Percentiles rank a stretch among this genome's conserved stretches.
Conservation (phyloP, 257 asterid species). For the Avicennia marina region DNA sequence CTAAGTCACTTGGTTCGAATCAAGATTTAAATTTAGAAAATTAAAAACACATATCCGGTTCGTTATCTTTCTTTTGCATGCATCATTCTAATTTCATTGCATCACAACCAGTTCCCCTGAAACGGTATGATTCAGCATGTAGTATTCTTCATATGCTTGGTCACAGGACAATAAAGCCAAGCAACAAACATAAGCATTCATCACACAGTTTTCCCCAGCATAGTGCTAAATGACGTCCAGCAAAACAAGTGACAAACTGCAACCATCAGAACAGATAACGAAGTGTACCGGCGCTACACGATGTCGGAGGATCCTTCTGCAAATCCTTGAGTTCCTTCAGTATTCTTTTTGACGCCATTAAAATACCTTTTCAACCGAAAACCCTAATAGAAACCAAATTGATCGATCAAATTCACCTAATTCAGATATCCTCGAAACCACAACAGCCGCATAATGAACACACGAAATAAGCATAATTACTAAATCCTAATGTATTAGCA, state of each 20-base stretch:
- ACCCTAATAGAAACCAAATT: conserved; percentile 10
- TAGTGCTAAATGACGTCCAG: not conserved
- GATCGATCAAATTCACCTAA: conserved; percentile 2
- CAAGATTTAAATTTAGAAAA: not conserved
- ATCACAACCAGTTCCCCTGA: no score
- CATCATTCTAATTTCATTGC: not conserved
- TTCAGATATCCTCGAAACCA: conserved; percentile 1
- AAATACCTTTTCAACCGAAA: conserved; percentile 15
- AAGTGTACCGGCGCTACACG: conserved; percentile 46
- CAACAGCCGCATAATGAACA: not conserved
- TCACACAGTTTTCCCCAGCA: no score
- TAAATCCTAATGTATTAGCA: no score
- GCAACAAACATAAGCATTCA: no score
- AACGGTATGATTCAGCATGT: no score
- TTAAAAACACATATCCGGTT: not conserved
- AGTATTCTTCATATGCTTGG: no score
- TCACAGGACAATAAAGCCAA: no score
- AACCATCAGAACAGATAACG: not conserved
- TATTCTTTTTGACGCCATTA: conserved; percentile 47
- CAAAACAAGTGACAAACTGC: not conserved
- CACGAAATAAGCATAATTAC: no score
- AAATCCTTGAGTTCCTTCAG: conserved; percentile 53
- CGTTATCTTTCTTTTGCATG: not conserved
- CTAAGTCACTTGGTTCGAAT: not conserved
- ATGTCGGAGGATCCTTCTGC: conserved; percentile 57